Evolutionary conservation across 1,284 basidiomycete genomes (phyloP).

Genomic region (Ceratobasidium sp.): DNA sequence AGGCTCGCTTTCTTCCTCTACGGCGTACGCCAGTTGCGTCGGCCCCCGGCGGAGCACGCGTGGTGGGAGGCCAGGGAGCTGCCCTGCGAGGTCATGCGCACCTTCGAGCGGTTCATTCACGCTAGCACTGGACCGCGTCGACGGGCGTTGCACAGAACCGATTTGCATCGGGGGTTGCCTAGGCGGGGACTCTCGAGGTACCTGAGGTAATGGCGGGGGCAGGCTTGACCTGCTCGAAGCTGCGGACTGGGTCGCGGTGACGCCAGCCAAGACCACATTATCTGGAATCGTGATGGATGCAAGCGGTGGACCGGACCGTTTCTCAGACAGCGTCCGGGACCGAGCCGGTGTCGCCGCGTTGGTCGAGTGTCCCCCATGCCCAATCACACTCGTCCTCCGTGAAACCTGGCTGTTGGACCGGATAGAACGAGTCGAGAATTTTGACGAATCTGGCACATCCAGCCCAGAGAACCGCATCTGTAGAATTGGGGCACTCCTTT

Average conservation of each 20-base stretch:
- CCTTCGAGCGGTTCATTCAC: conserved; percentile 22
- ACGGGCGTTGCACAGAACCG: conserved; percentile 22
- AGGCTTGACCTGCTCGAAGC: conserved; percentile 3
- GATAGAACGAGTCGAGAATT: conserved; percentile 1
- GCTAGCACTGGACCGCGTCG: conserved; percentile 11
- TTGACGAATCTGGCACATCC: conserved; percentile 26
- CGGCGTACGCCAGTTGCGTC: conserved; percentile 35
- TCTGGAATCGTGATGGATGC: conserved; percentile 25
- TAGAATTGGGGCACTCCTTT: conserved; percentile 23
- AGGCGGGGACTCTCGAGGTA: not conserved
- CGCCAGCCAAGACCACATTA: conserved; percentile 12
- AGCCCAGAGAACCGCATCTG: conserved; percentile 42
- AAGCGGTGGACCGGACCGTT: conserved; percentile 23
- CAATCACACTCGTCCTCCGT: conserved; percentile 10
- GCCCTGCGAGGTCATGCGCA: not conserved
- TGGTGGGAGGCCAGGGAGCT: conserved; percentile 21
- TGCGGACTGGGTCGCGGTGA: conserved; percentile 15
- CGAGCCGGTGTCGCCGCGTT: not conserved
- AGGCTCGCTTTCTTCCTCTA: conserved; percentile 35
- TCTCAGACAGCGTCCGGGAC: conserved; percentile 30
- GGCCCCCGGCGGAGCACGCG: conserved; percentile 19
- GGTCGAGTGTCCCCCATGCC: conserved; percentile 28
- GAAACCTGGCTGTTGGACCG: conserved; percentile 2
- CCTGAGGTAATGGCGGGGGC: not conserved
- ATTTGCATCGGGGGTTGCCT: not conserved